Base-by-base conservation (phyloP, 2,329 filamentous ascomycete genomes). In the Akanthomyces muscarius region DNA sequence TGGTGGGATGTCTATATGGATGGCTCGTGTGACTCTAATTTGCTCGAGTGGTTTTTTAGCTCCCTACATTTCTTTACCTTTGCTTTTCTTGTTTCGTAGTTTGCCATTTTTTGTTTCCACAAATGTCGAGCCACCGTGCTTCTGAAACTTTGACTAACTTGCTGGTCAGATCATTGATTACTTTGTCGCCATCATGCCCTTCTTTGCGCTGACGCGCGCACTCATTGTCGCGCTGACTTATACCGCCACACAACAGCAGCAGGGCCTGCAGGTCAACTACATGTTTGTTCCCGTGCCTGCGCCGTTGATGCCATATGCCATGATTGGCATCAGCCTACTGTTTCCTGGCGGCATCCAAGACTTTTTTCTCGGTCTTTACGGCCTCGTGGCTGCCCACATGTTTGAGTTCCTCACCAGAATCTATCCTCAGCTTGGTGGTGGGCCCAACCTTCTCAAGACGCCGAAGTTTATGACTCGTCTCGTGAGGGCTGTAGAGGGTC, bases 361-460 rank as follows among this genome's bases (percentile, higher is more conserved):
- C 21, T 83, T 90, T 13, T 72, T 90, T 62, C 70, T 87, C 4
- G 87, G 96, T 71, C 75, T 86, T 5, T 90, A 86, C 41, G 95
- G 95, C n/a, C 81, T 99, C 13, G 67, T 96, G 50, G 91, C 93
- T 14, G 93, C 93, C 5, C 95, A 99, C 74, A 71, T 95, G 23
- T 96, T 92, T 76, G 91, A 98, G 73, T 99, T 98, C 72, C 75
- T 97, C 56, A 92, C 90, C 2, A 85, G 91, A 55, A 83, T 97
- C 48, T 98, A 92, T 81, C 95, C 95, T 5, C 86, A 90, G 62
- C 95, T 95, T 72, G 94, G 92, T 38, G 90, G 91, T 62, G 95
- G 95, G 0, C 81, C 80, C 58, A 96, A 93, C 71, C 82, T 89
- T 55, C 81, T 97, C 42, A 80, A 82, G 16, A 95, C 92, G 0